phyloP scores from a whole-genome alignment of 306 rosid genomes.

The Corylus heterophylla region DNA sequence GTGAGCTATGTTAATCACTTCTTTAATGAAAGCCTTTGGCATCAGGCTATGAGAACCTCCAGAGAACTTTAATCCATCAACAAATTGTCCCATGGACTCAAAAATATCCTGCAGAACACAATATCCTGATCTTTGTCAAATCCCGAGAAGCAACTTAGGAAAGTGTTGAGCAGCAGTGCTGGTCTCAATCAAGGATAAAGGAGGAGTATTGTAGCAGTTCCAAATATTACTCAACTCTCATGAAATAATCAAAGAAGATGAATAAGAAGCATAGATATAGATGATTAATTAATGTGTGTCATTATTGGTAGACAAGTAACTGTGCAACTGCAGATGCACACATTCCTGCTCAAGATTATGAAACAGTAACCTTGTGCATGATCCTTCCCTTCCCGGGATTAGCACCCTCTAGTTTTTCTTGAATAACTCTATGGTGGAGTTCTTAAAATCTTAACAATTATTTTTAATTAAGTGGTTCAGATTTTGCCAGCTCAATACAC shows the following conservation, averaged over 20 bases:
- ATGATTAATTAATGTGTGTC: neutral
- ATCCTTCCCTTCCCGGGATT: no score
- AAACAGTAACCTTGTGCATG: neutral
- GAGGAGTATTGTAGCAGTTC: neutral
- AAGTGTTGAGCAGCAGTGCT: no score
- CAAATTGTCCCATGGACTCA: constrained; percentile 74
- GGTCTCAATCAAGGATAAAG: neutral
- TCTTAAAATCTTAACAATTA: neutral
- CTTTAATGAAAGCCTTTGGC: constrained; percentile 64
- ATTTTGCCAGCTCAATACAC: no score
- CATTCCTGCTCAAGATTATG: neutral
- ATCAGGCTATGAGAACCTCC: constrained; percentile 86
- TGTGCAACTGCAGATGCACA: neutral
- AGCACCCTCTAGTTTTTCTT: neutral
- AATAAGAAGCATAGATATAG: neutral
- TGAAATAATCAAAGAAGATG: no score
- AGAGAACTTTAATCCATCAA: constrained; percentile 83
- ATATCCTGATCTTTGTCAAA: neutral
- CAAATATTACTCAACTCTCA: no score
- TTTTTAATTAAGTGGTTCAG: no score
- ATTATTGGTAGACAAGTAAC: neutral
- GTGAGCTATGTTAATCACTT: constrained; percentile 80
- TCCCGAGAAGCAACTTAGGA: neutral
- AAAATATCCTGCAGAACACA: constrained; percentile 59
- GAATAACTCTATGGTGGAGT: neutral